Evolutionary conservation across 805 yeast genomes (phyloP), one percentile per base, ranked within the genome.

Genomic region (Candida berthetii): DNA sequence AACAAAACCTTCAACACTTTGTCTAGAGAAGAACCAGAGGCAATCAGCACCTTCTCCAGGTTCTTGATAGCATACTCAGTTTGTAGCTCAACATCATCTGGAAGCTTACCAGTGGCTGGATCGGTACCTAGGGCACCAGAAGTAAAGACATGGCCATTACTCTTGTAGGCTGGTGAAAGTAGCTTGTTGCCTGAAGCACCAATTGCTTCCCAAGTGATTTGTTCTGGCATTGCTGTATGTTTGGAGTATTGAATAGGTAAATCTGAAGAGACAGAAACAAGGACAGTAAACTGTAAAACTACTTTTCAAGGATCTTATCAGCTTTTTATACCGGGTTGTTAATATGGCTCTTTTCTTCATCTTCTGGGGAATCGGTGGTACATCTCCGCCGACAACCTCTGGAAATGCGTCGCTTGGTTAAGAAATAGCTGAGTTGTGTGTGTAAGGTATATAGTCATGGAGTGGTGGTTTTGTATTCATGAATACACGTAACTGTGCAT

Each of bases 81-180:
- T 55, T 77, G 82, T 35, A 62, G 64, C 35, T 58, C 71, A 39
- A 74, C 60, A 20, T 64, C 61, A 10, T 57, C 64, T 16, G 78
- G 70, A 20, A 67, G 50, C n/a, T 55, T 55, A 14, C 74, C 74
- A 11, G 66, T 60, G 28, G 59, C 55, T 18, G 62, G 60, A 44
- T 69, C 68, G 24, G 54, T 55, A 17, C 79, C 79, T 14, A 69
- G 61, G 35, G 62, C 57, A 2, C 79, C 80, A n/a, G 78, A 69
- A 9, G 77, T 67, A 58, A 66, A 72, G 17, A 74, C 69, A 36
- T 61, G 62, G 25, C 69, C 73, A 31, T 63, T 65, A 42, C 64
- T 55, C 39, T 57, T 58, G 45, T 46, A 64, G 3, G 73, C 72
- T 31, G 76, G 74, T 4, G 74, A 64, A n/a, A 69, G 42, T 8